These are phyloP conservation scores for Pyrenophora tritici-repentis DNA, from an alignment of 2,329 filamentous ascomycete species.

Conservation along the genomic window DNA sequence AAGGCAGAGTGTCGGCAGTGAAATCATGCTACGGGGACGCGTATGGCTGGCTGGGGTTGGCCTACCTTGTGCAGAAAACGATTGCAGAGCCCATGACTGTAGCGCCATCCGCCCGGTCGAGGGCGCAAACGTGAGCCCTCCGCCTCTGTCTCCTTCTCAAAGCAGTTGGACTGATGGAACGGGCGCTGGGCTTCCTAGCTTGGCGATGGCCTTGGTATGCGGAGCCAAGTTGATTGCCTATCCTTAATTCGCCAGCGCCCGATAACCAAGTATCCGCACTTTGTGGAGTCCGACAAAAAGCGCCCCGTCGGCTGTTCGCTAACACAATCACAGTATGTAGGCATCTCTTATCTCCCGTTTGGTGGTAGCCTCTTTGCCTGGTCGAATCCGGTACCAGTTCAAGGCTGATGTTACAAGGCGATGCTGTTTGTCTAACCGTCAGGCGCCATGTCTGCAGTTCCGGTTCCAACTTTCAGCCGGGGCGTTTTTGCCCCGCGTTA, in stretches of 20 bases:
- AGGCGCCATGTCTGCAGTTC: background rate
- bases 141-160: conserved; percentile 27
- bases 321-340: background rate
- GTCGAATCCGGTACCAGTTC: too few relatives aligned
- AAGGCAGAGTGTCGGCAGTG: conserved; percentile 1
- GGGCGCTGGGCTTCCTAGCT: conserved; percentile 19
- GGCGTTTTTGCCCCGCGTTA: conserved; percentile 9
- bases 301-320: background rate
- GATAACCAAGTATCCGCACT: conserved; percentile 15
- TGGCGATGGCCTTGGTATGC: conserved; percentile 23
- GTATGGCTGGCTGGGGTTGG: conserved; percentile 5
- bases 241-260: conserved; percentile 14
- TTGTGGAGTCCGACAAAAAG: conserved; percentile 16
- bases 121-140: conserved; percentile 20
- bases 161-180: conserved; percentile 17
- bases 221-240: conserved; percentile 19
- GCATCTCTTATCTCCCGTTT: background rate
- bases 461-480: conserved; percentile 3
- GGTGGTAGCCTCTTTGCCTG: too few relatives aligned
- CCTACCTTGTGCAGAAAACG: conserved; percentile 8
- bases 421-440: background rate
- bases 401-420: background rate
- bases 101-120: conserved; percentile 29
- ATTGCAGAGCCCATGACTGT: conserved; percentile 22
- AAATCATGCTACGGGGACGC: conserved; percentile 19